phyloP scores from a whole-genome alignment of 257 asterid species.

The Nicotiana obtusifolia region DNA sequence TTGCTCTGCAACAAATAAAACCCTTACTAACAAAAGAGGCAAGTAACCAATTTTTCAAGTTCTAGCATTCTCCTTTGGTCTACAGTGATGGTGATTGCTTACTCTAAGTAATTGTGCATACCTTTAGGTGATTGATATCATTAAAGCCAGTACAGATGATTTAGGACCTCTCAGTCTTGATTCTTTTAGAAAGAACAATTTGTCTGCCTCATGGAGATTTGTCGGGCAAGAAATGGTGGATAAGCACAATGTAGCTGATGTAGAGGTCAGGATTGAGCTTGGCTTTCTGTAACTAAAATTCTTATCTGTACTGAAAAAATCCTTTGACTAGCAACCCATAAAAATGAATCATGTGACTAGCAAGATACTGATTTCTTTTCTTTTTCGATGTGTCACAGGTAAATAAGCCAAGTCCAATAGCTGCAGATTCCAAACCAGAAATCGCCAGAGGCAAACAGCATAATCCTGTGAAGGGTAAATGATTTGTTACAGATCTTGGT shows the following conservation, averaged over 20 bases:
- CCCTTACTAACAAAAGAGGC: conserved; percentile 62
- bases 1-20: conserved; percentile 56
- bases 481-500: background rate
- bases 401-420: conserved; percentile 34
- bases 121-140: conserved; percentile 66
- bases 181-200: conserved; percentile 52
- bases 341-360: background rate
- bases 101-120: background rate
- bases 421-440: conserved; percentile 38
- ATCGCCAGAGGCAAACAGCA: conserved; percentile 38
- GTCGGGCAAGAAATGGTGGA: conserved; percentile 33
- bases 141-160: conserved; percentile 59
- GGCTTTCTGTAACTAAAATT: background rate
- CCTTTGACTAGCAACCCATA: background rate
- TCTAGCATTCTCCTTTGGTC: background rate
- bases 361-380: conserved; percentile 22
- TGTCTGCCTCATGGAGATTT: conserved; percentile 74
- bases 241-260: conserved; percentile 28
- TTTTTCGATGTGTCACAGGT: conserved; percentile 14
- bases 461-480: conserved; percentile 42
- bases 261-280: conserved; percentile 46
- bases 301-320: conserved; percentile 10
- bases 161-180: conserved; percentile 70
- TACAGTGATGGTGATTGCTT: background rate
- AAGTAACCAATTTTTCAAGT: conserved; percentile 17